Evolutionary conservation across 768 basidiomycete species (phyloP).

Genomic region (Mycena albidolilacea): DNA sequence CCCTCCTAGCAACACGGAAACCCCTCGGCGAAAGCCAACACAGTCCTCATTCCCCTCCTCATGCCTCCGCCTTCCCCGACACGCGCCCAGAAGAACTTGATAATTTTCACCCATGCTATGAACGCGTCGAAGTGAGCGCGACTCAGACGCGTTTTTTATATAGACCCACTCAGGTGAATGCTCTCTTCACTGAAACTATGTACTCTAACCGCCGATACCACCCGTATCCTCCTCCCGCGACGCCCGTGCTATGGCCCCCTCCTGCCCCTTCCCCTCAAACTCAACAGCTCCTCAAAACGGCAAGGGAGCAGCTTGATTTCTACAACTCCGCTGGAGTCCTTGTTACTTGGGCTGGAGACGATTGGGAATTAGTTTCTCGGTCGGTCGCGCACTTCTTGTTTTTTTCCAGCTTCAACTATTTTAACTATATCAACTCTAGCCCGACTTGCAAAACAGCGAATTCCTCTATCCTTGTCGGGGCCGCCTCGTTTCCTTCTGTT

Average conservation of each 20-base stretch:
- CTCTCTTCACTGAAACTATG: background rate
- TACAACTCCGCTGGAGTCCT: background rate
- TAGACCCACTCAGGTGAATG: no score
- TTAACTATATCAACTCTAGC: background rate
- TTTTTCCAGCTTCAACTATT: background rate
- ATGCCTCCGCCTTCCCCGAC: no score
- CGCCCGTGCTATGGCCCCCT: background rate
- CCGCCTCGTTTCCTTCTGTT: background rate
- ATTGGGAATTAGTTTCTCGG: constrained; percentile 1
- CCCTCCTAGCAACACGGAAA: no score
- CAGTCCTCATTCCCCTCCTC: no score
- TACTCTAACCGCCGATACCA: background rate
- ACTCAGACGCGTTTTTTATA: no score
- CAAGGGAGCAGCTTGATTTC: background rate
- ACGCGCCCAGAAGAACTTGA: no score
- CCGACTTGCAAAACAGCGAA: background rate
- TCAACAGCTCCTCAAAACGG: background rate
- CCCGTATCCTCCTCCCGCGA: background rate
- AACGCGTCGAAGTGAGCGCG: no score
- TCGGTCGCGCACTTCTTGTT: background rate
- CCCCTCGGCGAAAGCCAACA: no score
- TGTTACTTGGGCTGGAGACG: background rate
- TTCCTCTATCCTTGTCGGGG: background rate
- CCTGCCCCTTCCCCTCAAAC: background rate
- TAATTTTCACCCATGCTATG: no score